Evolutionary conservation across 225 moss, liverwort and hornwort species (phyloP).

Genomic region (Thuidium tamariscinum): DNA sequence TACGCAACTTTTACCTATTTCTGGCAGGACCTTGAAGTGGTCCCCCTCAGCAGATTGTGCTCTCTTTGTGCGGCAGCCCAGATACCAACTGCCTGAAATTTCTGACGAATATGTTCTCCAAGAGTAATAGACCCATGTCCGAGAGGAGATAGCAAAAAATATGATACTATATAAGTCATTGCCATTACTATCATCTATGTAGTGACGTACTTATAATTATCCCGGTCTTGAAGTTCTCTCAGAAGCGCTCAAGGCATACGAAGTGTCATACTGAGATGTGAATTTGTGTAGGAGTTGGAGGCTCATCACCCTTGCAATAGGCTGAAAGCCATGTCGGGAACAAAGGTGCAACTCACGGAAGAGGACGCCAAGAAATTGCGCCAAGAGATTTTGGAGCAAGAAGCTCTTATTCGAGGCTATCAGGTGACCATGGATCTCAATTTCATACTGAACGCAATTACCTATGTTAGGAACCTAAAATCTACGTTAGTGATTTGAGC

Average conservation of each 20-base stretch:
- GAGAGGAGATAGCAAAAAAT: background rate
- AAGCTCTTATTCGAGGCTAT: conserved; percentile 50
- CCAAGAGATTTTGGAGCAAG: conserved; percentile 46
- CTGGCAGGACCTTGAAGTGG: conserved; percentile 33
- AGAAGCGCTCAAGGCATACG: background rate
- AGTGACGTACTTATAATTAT: background rate
- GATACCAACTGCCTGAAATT: conserved; percentile 11
- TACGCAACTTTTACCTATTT: background rate
- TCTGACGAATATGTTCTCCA: conserved; percentile 2
- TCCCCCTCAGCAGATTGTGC: conserved; percentile 19
- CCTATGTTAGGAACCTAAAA: background rate
- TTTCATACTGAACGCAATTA: background rate
- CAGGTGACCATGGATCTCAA: conserved; percentile 7
- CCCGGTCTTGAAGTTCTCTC: background rate
- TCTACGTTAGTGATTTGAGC: background rate
- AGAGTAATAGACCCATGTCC: conserved; percentile 18
- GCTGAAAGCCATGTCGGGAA: conserved; percentile 28
- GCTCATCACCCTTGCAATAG: conserved; percentile 28
- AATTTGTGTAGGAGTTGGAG: conserved; percentile 32
- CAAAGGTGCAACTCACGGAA: conserved; percentile 24
- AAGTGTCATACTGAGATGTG: background rate
- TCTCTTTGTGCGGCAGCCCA: conserved; percentile 18
- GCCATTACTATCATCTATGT: background rate
- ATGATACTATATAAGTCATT: background rate
- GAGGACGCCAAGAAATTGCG: conserved; percentile 30